Base-by-base conservation (phyloP, 495 filamentous ascomycete species). In the Xylaria cubensis region DNA sequence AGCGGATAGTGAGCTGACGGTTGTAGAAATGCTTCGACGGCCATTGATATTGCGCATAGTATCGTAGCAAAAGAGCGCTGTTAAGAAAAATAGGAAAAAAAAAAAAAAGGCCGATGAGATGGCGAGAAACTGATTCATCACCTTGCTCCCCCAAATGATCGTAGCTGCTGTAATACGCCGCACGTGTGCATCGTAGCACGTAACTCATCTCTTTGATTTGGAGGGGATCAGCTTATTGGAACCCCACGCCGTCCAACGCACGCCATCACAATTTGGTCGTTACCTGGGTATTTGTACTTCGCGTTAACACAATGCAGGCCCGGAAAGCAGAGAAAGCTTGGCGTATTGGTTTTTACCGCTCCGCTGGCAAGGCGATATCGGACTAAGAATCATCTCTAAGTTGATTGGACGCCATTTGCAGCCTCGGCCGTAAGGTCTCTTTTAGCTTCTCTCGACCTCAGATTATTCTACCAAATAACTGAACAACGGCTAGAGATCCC, bases 341-440 rank as follows among this genome's bases (percentile, higher is more conserved):
- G 61, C 62, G 39, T 72, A 29, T 56, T 61, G 67, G 48, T 61
- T 39, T 69, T 67, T 61, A 75, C 70, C 77, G 73, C 75, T 70
- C 44, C 34, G 26, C 26, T 32, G 39, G 29, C 9, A 32, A 62
- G 64, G 64, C 71, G 71, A 73, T 56, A 73, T 73, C 71, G 71
- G 71, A 67, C 63, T 53, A 32, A 32, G 61, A 63, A 59, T 48
- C 46, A 72, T 50, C 70, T 50, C 29, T 5, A 12, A 36, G 50
- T 10, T 72, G 70, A 66, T 72, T 72, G 62, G 63, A 56, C 10
- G 34, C 56, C 6, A 48, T 15, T 67, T 29, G 50, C 55, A 73
- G 64, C 71, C 71, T 73, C 64, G 71, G 64, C 71, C 65, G 9
- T 56, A 21, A 29, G 4, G 64, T 48, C 58, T 51, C 50, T 56